Base-by-base conservation (phyloP, 1,284 basidiomycete genomes). In the Lentinula novae-zelandiae region DNA sequence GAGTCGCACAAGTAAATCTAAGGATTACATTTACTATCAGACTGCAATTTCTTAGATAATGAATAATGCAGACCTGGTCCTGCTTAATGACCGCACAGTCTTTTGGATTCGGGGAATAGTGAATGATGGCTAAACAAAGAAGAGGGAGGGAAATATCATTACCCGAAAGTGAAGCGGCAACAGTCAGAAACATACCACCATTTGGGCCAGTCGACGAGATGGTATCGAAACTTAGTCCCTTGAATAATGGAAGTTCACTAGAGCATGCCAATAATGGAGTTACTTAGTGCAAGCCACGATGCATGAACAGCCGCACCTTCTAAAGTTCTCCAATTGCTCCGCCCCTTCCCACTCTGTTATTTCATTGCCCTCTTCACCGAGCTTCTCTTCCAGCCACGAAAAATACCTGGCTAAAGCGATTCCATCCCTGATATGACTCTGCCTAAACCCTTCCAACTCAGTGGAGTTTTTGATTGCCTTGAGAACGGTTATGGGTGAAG, bases 1-100 rank as follows among this genome's bases (percentile, higher is more conserved):
- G 93, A 95, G 73, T 99, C 96, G 69, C 96, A 98, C 3, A 98
- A 81, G 73, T 99, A 98, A 56, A 97, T 85, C 85, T 92, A 58
- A 17, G 33, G 6, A 20, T 3, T 46, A 4, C 9, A 31, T 60
- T 40, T 20, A n/a, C n/a, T n/a, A 57, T 57, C 57, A 48, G 56
- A 64, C 34, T 67, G 13, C 31, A 52, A 34, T 42, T 38, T 27
- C 17, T n/a, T 15, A 27, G 8, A 42, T 10, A 31, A 51, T 9
- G 44, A 36, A 22, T 20, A 46, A n/a, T 59, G 5, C 67, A 31
- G 62, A 89, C 86, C 76, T 91, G 83, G 55, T 95, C 84, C 67
- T 83, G 85, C 67, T 84, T 82, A 64, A 99, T 90, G 17, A 85
- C 78, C 0, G 90, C 87, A 67, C 89, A 93, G 63, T 86, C 83